A percentile compares a stretch with the other conserved stretches of the same genome.
These are phyloP conservation scores for Echinochloa phyllopogon DNA, from an alignment of 176 grass and related monocot genomes.

Conservation along the genomic window DNA sequence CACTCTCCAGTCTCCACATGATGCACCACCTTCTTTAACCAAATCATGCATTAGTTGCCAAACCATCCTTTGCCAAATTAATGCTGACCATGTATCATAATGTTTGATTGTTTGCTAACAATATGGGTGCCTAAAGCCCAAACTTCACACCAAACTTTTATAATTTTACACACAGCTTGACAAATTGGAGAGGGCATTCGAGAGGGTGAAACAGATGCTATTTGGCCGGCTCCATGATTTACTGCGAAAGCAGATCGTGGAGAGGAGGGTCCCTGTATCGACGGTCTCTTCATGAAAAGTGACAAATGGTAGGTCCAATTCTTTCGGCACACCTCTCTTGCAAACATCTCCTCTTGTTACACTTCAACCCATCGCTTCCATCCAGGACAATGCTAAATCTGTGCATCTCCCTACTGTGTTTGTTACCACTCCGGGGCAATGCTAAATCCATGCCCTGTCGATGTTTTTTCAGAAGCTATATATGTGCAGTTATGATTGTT, in stretches of 20 bases:
- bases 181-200: conserved; percentile 61
- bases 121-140: not conserved
- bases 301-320: not conserved
- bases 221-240: conserved; percentile 64
- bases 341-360: not conserved
- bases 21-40: not conserved
- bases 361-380: not conserved
- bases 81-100: not conserved
- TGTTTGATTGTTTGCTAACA: not conserved
- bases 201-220: conserved; percentile 63
- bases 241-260: conserved; percentile 65
- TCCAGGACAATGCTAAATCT: not conserved
- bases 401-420: not conserved
- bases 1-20: not conserved
- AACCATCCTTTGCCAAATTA: not conserved
- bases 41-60: conserved; percentile 18
- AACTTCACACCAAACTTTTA: not conserved
- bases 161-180: conserved; percentile 48
- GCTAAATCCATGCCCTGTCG: too few relatives aligned
- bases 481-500: not conserved
- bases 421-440: too few relatives aligned
- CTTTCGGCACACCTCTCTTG: not conserved
- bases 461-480: too few relatives aligned
- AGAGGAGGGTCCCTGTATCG: conserved; percentile 47
- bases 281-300: not conserved